Evolutionary conservation across 768 basidiomycete species (phyloP).

Genomic region (Amanita inopinata): DNA sequence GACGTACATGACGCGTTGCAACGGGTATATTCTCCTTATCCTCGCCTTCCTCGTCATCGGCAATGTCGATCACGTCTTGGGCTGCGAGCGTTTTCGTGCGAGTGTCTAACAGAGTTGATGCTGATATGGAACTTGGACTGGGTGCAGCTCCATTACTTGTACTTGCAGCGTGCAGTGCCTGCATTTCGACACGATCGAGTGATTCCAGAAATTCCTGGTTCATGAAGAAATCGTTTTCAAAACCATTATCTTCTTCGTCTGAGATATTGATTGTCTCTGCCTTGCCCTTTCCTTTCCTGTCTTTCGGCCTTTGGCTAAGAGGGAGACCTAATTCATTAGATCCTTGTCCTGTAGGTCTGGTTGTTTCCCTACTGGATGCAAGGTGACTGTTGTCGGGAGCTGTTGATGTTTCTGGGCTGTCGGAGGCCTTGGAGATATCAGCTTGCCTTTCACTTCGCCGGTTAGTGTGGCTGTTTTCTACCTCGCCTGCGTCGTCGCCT

Average conservation of each 20-base stretch:
- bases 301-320: not conserved
- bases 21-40: slow-evolving; percentile 10
- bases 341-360: not conserved
- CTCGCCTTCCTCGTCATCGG: slow-evolving; percentile 8
- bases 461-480: too few species aligned
- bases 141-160: not conserved
- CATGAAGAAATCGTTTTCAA: slow-evolving; percentile 16
- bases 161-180: slow-evolving; percentile 8
- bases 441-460: too few species aligned
- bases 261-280: slow-evolving; percentile 13
- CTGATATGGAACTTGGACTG: not conserved
- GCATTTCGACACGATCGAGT: slow-evolving; percentile 24
- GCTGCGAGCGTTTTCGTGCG: not conserved
- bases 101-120: not conserved
- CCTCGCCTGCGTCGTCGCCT: not conserved
- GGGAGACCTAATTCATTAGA: too few species aligned
- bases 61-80: slow-evolving; percentile 10
- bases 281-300: slow-evolving; percentile 11
- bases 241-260: slow-evolving; percentile 23
- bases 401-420: too few species aligned
- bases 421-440: too few species aligned
- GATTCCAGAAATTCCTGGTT: slow-evolving; percentile 32
- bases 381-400: too few species aligned
- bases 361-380: not conserved
- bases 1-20: slow-evolving; percentile 9